Evolutionary conservation across 257 asterid species (phyloP), one percentile per base, ranked within the genome.

Genomic region (Nicotiana noctiflora): DNA sequence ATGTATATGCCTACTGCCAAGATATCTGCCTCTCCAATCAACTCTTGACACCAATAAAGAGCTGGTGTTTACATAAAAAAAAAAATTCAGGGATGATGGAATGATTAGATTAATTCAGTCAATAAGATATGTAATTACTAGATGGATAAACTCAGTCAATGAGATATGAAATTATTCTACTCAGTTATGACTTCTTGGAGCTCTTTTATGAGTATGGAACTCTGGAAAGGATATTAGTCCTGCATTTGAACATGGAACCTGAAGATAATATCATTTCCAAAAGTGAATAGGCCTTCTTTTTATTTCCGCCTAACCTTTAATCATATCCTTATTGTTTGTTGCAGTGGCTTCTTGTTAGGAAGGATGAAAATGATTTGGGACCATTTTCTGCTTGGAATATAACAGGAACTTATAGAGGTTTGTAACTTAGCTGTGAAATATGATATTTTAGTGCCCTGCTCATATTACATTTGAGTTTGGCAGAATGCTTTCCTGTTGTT

Each of bases 351-450:
- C 27, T 25, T 40, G 86, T 88, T 46, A 91, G 91, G 66, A 95
- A 92, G 88, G 97, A 92, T 23, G 97, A 90, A 57, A 87, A 82
- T 81, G 97, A 93, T 81, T 81, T 89, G 86, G 99, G 95, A 23
- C 96, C 98, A 56, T 95, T 90, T 88, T 90, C 97, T 83, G 87
- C 97, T 27, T 95, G 99, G 98, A 25, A 25, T 25, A 25, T 25
- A 25, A 25, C 27, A 25, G 27, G 27, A 25, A 25, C 27, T 25
- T 25, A 95, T 81, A 89, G 96, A 95, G 99, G 99, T 93, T 65
- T 81, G 91, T 82, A 64, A 80, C 56, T 77, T 79, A 61, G 78
- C 32, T 86, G 13, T 8, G n/a, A 46, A 12, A 18, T 44, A 6
- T 46, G 59, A 4, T 59, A 59, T 12, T 61, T 49, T 79, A 23